Conservation (phyloP, 129 eudicot genomes). For the Ambrosia artemisiifolia region DNA sequence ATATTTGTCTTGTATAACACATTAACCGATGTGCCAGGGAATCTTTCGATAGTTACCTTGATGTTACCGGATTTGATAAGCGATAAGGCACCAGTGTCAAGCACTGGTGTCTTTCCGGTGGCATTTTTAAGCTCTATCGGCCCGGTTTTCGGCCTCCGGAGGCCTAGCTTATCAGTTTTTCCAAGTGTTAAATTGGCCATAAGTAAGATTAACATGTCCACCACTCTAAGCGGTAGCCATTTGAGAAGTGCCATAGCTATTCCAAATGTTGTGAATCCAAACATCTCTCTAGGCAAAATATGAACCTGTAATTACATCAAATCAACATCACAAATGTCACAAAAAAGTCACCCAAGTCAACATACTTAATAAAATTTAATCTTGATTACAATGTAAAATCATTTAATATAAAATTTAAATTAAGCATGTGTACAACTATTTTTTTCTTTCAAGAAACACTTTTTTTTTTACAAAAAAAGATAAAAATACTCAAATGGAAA, state of each 20-base stretch:
- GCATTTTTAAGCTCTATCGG: constrained; percentile 81
- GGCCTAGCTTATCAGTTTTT: constrained; percentile 62
- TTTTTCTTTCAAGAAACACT: constrained; percentile 7
- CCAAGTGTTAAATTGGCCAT: constrained; percentile 60
- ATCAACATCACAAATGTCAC: constrained; percentile 24
- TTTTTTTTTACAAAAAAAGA: constrained; percentile 20
- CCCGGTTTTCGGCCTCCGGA: constrained; percentile 78
- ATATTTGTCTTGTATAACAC: background rate
- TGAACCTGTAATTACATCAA: constrained; percentile 55
- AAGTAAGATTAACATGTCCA: constrained; percentile 62
- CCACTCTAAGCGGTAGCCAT: constrained; percentile 76
- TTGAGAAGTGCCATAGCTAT: constrained; percentile 72
- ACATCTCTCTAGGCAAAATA: constrained; percentile 87
- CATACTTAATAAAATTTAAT: background rate
- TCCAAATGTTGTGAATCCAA: constrained; percentile 80
- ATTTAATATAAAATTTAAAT: too few relatives aligned
- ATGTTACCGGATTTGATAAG: constrained; percentile 72
- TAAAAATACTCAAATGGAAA: constrained; percentile 13
- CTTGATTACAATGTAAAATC: background rate
- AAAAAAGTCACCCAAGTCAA: constrained; percentile 23
- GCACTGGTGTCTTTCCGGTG: constrained; percentile 89
- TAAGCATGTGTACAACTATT: constrained; percentile 11
- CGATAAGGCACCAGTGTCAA: constrained; percentile 78
- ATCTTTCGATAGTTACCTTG: constrained; percentile 51
- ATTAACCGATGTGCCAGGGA: constrained; percentile 19